Base-by-base conservation (phyloP, 192 early-diverging fungal genomes). In the Podochytrium sp. region DNA sequence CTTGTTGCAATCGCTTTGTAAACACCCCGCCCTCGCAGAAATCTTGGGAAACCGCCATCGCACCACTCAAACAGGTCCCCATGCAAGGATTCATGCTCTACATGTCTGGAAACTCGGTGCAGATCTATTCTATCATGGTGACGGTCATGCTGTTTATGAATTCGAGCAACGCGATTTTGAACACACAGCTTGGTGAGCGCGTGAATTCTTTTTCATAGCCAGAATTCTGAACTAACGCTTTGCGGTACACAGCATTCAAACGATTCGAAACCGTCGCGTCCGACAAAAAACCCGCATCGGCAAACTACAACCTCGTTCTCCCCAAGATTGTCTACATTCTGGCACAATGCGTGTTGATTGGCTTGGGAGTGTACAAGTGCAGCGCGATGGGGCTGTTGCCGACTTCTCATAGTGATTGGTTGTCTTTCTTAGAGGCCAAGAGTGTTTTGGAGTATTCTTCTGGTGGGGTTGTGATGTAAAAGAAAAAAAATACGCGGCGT, bases 31-130 rank as follows among this genome's bases (percentile, higher is more conserved):
- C 10, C 14, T n/a, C n/a, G n/a, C 39, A 98, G 90, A 98, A 96
- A 91, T 96, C 96, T 39, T 99, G 95, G 95, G 98, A 99, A 75
- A 89, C 91, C 32, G 96, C 96, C 3, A 81, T 97, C 47, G 90
- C 83, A 1, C 93, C 93, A 3, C 94, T 90, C 55, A 98, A 98
- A 77, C 90, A 90, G 37, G 89, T 98, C 29, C 98, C 98, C 0
- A 98, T 99, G 96, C 93, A 98, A 55, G 93, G 85, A 25, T 91
- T 99, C 75, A 99, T 99, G 98, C 88, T 98, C 32, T 99, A 93
- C 85, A 99, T 99, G 98, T 93, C 91, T 29, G 98, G 98, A 63
- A 99, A 93, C 77, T 77, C 88, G 57, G 92, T 99, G 38, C 96
- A 98, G 71, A 97, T 99, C 60, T 99, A 96, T 71, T 91, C 88